A percentile compares a stretch with the other conserved stretches of the same genome.
Evolutionary conservation across 441 rosid genomes (phyloP).

Genomic region (Aquilaria agallochum): DNA sequence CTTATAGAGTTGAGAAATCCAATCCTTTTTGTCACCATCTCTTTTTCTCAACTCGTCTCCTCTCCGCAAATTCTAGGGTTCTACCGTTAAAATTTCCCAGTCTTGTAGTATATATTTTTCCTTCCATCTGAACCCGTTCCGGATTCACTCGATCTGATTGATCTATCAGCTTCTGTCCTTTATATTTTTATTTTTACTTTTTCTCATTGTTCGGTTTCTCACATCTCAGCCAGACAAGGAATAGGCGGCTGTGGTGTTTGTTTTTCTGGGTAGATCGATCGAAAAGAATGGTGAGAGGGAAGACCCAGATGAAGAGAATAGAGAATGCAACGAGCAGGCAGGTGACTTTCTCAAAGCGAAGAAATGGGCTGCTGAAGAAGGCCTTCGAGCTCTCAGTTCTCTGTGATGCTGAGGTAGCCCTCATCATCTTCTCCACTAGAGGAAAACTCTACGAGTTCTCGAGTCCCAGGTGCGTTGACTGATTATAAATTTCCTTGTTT

Average conservation of each 20-base stretch:
- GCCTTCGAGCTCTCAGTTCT: conserved; percentile 87
- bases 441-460: conserved; percentile 86
- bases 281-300: conserved; percentile 72
- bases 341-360: conserved; percentile 90
- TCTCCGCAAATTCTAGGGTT: conserved; percentile 39
- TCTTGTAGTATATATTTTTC: too few relatives aligned
- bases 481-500: too few relatives aligned
- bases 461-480: conserved; percentile 48
- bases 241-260: too few relatives aligned
- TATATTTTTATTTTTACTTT: background rate
- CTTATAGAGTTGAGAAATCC: background rate
- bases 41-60: background rate
- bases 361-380: conserved; percentile 82
- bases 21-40: background rate
- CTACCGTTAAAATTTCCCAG: background rate
- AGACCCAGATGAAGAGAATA: conserved; percentile 93
- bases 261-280: too few relatives aligned
- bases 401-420: conserved; percentile 92
- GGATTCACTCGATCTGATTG: too few relatives aligned
- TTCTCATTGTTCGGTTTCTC: conserved; percentile 6
- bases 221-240: background rate
- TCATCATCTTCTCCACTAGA: conserved; percentile 76
- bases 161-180: background rate
- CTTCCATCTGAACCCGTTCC: too few relatives aligned
- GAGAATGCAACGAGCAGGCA: conserved; percentile 90